These are phyloP conservation scores for Poa pratensis DNA, from an alignment of 176 grass and related monocot species.

Conservation along the genomic window DNA sequence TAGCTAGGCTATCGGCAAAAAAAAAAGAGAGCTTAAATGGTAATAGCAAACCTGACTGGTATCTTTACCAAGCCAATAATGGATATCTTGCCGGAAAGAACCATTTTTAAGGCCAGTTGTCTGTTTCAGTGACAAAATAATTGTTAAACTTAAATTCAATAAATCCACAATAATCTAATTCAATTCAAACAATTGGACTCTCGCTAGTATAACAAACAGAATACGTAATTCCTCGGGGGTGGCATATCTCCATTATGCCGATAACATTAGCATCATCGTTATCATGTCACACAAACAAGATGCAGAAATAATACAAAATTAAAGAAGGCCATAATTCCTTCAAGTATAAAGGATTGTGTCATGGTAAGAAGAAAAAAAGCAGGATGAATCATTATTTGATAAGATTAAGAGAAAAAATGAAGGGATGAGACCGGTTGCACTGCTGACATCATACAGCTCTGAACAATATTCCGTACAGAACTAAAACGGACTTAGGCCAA, in stretches of 20 bases:
- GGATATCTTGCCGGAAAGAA: slow-evolving; percentile 87
- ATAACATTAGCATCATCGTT: not conserved
- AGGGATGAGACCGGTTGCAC: slow-evolving; percentile 14
- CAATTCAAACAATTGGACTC: slow-evolving; percentile 23
- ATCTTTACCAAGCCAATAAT: slow-evolving; percentile 99
- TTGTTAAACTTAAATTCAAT: slow-evolving; percentile 16
- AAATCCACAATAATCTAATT: slow-evolving; percentile 16
- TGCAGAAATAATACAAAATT: slow-evolving; percentile 2
- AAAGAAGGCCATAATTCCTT: slow-evolving; percentile 8
- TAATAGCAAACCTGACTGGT: slow-evolving; percentile 76
- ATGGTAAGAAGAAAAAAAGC: slow-evolving; percentile 11
- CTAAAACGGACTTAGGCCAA: slow-evolving; percentile 20
- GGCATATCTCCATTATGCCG: not conserved
- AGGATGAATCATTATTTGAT: slow-evolving; percentile 27
- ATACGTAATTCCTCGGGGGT: not conserved
- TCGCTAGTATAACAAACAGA: slow-evolving; percentile 35
- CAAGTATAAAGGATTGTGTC: slow-evolving; percentile 27
- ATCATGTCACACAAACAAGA: slow-evolving; percentile 28
- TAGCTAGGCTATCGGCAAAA: slow-evolving; percentile 34
- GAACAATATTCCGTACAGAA: slow-evolving; percentile 9
- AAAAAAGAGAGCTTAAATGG: slow-evolving; percentile 21
- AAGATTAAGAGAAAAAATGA: slow-evolving; percentile 19
- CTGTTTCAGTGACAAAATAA: slow-evolving; percentile 54
- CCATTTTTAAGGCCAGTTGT: slow-evolving; percentile 87
- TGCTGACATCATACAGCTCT: slow-evolving; percentile 26